Evolutionary conservation across 148 eudicot species (phyloP).

Genomic region (Cornus controversa): DNA sequence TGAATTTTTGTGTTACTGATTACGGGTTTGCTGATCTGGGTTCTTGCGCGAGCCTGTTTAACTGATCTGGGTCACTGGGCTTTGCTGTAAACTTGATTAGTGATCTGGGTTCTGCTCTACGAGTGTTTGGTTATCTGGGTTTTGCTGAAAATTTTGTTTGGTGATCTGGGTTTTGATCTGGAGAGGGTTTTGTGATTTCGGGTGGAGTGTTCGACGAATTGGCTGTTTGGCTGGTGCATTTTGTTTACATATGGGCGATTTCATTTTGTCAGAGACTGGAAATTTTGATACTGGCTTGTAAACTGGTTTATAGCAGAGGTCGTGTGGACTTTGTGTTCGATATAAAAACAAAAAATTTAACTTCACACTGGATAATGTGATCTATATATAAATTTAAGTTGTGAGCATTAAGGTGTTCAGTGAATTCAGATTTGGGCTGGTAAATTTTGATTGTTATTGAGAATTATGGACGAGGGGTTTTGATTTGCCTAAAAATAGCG

Average conservation of each 20-base stretch:
- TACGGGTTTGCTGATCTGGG: neutral
- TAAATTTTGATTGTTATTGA: constrained; percentile 31
- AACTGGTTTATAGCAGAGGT: neutral
- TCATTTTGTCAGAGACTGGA: neutral
- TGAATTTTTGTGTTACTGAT: constrained; percentile 5
- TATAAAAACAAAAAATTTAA: neutral
- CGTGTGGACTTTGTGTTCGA: neutral
- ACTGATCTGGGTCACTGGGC: constrained; percentile 5
- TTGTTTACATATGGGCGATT: too few species aligned
- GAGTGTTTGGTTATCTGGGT: neutral
- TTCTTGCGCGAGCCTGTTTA: neutral
- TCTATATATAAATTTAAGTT: neutral
- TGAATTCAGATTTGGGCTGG: neutral
- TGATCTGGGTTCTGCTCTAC: constrained; percentile 9
- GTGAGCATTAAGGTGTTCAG: neutral
- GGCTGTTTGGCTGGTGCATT: constrained; percentile 9
- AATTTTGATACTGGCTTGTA: neutral
- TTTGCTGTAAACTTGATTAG: neutral
- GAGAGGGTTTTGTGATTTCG: neutral
- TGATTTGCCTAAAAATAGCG: constrained; percentile 18
- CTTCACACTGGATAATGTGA: neutral
- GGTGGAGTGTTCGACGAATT: constrained; percentile 13
- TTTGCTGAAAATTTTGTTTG: neutral
- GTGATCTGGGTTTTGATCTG: neutral
- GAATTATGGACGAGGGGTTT: constrained; percentile 11